Evolutionary conservation across 805 yeast species (phyloP).

Genomic region (Kodamaea nitidulidarum): DNA sequence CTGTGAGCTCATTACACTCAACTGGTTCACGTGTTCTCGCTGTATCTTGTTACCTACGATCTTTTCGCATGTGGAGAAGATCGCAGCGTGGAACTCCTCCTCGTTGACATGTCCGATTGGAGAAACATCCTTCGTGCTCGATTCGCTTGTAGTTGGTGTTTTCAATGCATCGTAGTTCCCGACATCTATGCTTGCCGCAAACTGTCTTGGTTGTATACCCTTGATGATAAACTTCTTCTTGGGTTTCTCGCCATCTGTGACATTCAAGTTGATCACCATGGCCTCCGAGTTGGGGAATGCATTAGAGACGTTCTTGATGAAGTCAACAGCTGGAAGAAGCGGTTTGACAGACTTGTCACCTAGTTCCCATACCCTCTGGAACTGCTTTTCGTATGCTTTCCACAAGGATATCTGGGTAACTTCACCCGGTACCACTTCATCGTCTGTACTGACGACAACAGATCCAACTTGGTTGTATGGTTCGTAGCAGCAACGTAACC

Average conservation of each 20-base stretch:
- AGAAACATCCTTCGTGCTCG: constrained; percentile 15
- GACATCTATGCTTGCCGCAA: constrained; percentile 45
- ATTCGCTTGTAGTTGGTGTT: constrained; percentile 13
- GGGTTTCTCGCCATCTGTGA: constrained; percentile 37
- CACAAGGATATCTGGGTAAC: constrained; percentile 94
- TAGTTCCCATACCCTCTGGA: constrained; percentile 56
- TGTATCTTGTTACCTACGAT: constrained; percentile 16
- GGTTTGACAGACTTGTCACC: constrained; percentile 26
- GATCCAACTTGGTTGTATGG: constrained; percentile 38
- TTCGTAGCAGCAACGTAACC: constrained; percentile 91
- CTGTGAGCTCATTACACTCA: constrained; percentile 30
- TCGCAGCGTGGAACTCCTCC: constrained; percentile 27
- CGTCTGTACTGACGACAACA: constrained; percentile 2
- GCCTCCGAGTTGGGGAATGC: constrained; percentile 90
- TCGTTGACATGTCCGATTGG: constrained; percentile 37
- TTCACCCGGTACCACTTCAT: constrained; percentile 50
- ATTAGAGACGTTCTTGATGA: constrained; percentile 86
- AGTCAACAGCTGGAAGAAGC: constrained; percentile 90
- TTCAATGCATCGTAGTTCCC: constrained; percentile 43
- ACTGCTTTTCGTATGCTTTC: constrained; percentile 90
- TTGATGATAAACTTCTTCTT: constrained; percentile 83
- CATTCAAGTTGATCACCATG: constrained; percentile 73
- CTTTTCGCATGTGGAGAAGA: constrained; percentile 20
- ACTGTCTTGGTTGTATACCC: constrained; percentile 85
- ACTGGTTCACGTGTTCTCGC: constrained; percentile 5